A percentile compares a stretch with the other conserved stretches of the same genome.
Evolutionary conservation across 2,329 filamentous ascomycete genomes (phyloP).

Genomic region (Blastomyces gilchristii): DNA sequence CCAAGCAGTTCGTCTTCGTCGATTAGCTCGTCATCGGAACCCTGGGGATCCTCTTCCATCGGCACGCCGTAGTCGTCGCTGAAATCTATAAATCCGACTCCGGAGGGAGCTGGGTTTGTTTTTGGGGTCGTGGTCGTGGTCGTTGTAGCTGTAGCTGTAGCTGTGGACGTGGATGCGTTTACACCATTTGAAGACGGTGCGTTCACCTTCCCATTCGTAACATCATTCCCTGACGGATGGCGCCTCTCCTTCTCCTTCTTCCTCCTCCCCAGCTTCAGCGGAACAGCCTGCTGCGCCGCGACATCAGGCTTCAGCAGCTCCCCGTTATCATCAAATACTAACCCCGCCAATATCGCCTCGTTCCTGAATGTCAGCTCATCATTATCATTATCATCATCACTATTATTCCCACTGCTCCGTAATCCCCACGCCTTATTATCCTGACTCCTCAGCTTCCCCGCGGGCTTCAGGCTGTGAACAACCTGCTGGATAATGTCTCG

Average conservation of each 20-base stretch:
- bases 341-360: slow-evolving; percentile 76
- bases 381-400: slow-evolving; percentile 16
- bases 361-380: slow-evolving; percentile 28
- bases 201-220: slow-evolving; percentile 13
- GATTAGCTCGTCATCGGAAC: slow-evolving; percentile 72
- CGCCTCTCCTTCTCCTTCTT: slow-evolving; percentile 32
- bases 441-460: slow-evolving; percentile 48
- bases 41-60: slow-evolving; percentile 43
- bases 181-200: slow-evolving; percentile 22
- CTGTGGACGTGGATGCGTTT: neutral
- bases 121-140: slow-evolving; percentile 21
- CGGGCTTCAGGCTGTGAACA: slow-evolving; percentile 59
- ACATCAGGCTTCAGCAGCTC: slow-evolving; percentile 66
- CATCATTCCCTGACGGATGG: neutral
- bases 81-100: slow-evolving; percentile 59
- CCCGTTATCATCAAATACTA: slow-evolving; percentile 50
- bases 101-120: slow-evolving; percentile 35
- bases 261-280: slow-evolving; percentile 55
- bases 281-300: slow-evolving; percentile 47
- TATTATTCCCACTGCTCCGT: slow-evolving; percentile 31
- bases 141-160: neutral
- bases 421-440: slow-evolving; percentile 7
- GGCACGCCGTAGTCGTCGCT: slow-evolving; percentile 51
- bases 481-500: slow-evolving; percentile 59
- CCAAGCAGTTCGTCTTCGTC: slow-evolving; percentile 82